A percentile compares a stretch with the other conserved stretches of the same genome.
Evolutionary conservation across 2,329 filamentous ascomycete genomes (phyloP).

Genomic region (Fusarium ramigenum): DNA sequence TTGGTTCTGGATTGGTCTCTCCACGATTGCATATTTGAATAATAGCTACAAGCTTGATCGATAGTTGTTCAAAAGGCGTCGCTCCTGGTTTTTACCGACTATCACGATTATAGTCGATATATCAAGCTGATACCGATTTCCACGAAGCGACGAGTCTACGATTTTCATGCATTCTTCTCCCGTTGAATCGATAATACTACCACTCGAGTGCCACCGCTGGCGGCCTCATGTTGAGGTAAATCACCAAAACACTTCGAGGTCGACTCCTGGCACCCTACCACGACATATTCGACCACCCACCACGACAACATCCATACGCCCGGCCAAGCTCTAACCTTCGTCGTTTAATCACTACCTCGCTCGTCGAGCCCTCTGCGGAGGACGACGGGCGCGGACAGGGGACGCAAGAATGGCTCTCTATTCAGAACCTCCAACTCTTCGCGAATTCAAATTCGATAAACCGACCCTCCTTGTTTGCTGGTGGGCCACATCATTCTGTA

Average conservation of each 20-base stretch:
- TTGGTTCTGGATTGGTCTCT: neutral
- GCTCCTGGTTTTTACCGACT: neutral
- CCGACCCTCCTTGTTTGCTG: conserved; percentile 95
- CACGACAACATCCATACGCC: neutral
- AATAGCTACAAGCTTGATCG: neutral
- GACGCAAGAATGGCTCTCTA: conserved; percentile 64
- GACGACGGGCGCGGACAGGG: conserved; percentile 64
- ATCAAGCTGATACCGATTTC: neutral
- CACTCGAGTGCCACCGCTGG: conserved; percentile 30
- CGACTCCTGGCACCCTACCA: conserved; percentile 8
- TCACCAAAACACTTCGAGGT: conserved; percentile 12
- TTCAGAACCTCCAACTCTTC: conserved; percentile 60
- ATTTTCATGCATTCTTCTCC: conserved; percentile 42
- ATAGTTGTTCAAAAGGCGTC: conserved; percentile 1
- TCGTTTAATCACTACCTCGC: conserved; percentile 48
- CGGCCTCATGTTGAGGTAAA: conserved; percentile 40
- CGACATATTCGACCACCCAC: conserved; percentile 20
- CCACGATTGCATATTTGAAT: conserved; percentile 13
- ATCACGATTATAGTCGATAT: neutral
- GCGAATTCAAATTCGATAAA: conserved; percentile 69
- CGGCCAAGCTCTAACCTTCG: conserved; percentile 21
- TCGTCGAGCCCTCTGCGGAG: conserved; percentile 69
- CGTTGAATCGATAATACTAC: conserved; percentile 18
- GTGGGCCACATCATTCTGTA: conserved; percentile 89
- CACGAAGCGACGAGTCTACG: neutral